Evolutionary conservation across 106 monocot genomes (phyloP), one percentile per base, ranked within the genome.

Genomic region (Dendrobium nobile): DNA sequence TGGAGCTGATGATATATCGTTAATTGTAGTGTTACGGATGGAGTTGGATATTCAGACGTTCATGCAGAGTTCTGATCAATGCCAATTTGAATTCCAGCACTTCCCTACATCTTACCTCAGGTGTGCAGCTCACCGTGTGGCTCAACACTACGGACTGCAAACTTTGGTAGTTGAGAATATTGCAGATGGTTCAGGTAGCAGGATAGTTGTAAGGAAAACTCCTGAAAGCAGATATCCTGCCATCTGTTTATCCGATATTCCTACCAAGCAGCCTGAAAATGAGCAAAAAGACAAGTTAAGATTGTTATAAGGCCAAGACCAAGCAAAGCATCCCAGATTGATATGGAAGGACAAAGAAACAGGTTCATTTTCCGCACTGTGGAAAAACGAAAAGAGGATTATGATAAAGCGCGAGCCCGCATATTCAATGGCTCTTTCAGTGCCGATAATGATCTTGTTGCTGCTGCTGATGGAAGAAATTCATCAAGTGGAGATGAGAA

Each of bases 71-170:
- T 61, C 88, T 48, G 84, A 88, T 43, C 89, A 88, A 56, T 79
- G 86, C 22, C 94, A 94, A 54, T 98, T 94, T 87, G 97, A 98
- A 83, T 98, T 98, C 80, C 92, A 88, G 84, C 88, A 91, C 76
- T 87, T 92, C 47, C 92, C 92, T 22, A 94, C 94, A 80, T 98
- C 97, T 15, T 98, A 94, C 56, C 91, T 94, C 40, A 83, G 92
- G 64, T 88, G 92, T 86, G 97, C 94, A 68, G 94, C 94, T 10
- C 97, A 94, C 77, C 94, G 97, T 79, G 94, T 98, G 40, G 94
- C 97, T 40, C 97, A 98, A 73, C 92, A 94, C 56, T 98, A 98
- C 73, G 90, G 92, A 73, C 78, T 98, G 47, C 92, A 91, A 80
- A 94, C 97, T 61, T 81, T 86, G 41, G 86, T 85, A 82, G 78